These are phyloP conservation scores for Ceratorhiza oryzae-sativae DNA, from an alignment of 1,284 basidiomycete species.

Conservation along the genomic window DNA sequence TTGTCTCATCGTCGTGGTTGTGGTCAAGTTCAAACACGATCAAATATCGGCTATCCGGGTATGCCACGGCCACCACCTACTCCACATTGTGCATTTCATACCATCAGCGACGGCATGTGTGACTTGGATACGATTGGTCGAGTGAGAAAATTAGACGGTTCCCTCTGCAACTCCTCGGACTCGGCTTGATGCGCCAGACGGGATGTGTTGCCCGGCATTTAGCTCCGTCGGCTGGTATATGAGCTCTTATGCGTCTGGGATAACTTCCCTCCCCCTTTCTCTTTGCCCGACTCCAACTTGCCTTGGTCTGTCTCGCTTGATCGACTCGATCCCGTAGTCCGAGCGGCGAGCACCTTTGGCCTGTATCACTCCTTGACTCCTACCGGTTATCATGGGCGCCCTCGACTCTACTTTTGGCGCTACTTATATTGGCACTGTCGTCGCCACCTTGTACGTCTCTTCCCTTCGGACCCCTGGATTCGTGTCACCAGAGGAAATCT, in stretches of 20 bases:
- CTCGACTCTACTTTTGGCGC: constrained; percentile 26
- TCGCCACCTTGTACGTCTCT: constrained; percentile 26
- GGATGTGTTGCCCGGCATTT: not conserved
- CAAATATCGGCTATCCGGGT: constrained; percentile 2
- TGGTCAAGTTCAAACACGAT: not conserved
- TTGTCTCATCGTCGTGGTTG: too few relatives aligned
- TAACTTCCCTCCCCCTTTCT: not conserved
- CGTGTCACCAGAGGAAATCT: not conserved
- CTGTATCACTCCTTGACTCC: not conserved
- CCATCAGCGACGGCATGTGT: too few relatives aligned
- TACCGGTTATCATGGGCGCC: not conserved
- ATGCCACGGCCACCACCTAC: not conserved
- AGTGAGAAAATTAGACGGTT: too few relatives aligned
- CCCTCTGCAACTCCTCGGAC: not conserved
- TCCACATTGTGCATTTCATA: not conserved
- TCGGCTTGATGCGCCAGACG: not conserved
- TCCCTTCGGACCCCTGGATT: too few relatives aligned
- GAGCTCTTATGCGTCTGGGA: not conserved
- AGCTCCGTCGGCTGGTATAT: not conserved
- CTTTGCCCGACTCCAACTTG: not conserved
- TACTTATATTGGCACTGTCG: constrained; percentile 27
- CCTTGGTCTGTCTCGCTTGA: too few relatives aligned
- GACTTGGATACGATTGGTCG: too few relatives aligned
- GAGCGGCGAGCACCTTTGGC: not conserved
- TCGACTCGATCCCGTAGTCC: not conserved